Base-by-base conservation (phyloP, 1,139 yeast genomes). In the Geotrichum klebahnii region DNA sequence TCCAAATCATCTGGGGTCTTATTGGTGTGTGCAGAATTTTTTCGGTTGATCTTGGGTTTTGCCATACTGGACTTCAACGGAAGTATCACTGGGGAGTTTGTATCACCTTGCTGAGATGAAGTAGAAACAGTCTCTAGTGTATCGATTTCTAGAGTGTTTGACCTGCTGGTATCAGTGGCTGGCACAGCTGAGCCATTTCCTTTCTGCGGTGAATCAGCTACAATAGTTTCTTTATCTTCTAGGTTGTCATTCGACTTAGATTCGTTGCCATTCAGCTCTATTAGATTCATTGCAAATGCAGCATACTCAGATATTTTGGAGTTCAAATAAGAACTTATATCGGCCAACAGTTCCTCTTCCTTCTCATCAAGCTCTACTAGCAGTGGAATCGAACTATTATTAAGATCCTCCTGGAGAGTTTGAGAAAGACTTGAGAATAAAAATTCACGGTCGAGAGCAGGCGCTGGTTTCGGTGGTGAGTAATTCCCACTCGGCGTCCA, bases 41-140 rank as follows among this genome's bases (percentile, higher is more conserved):
- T 41, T 39, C 14, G n/a, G n/a, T 34, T 28, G 29, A 19, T 22
- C 34, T 44, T 48, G 8, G 55, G 49, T 36, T 48, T 49, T 12
- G 51, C 58, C 28, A 55, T 46, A 44, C 56, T 54, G 10, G 59
- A 56, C 43, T 56, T 56, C 14, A 54, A 52, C n/a, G 57, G 58
- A 6, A 26, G 48, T 14, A 6, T 16, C 12, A 20, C 23, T 1
- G 44, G 36, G 3, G 47, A 42, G 9, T 16, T 12, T 12, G 20
- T 22, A 16, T 5, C 23, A 8, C n/a, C n/a, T n/a, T 23, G 22
- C 9, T 10, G 23, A 14, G 38, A 14, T 8, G 38, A 35, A 2
- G 22, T 14, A 19, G 5, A 23, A 14, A 26, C 8, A 14, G 38
- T 14, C 22, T 10, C 23, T 35, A 19, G 22, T 35, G 38, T 19